A percentile compares a stretch with the other conserved stretches of the same genome.
These are phyloP conservation scores for Arctostaphylos glauca DNA, from an alignment of 148 eudicot genomes.

Conservation along the genomic window DNA sequence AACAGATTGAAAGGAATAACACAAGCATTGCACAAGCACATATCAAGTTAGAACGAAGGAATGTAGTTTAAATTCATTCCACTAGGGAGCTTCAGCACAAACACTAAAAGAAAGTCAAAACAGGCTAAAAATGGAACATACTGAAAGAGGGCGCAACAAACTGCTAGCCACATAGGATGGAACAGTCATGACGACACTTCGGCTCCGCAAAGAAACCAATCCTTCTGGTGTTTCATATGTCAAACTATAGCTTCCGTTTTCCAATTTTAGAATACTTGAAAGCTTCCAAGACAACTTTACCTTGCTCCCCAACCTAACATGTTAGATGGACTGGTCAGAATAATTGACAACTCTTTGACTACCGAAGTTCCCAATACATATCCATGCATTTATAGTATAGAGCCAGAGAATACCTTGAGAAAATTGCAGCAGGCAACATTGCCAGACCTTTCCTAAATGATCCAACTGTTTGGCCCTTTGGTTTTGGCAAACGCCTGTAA, in stretches of 20 bases:
- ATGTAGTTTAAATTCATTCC: neutral
- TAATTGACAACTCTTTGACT: neutral
- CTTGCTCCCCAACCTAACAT: slow-evolving; percentile 64
- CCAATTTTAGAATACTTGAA: slow-evolving; percentile 39
- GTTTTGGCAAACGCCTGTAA: slow-evolving; percentile 74
- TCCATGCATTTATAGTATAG: neutral
- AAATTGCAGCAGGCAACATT: slow-evolving; percentile 75
- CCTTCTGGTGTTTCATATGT: slow-evolving; percentile 78
- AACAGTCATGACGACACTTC: slow-evolving; percentile 71
- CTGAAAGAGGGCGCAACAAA: slow-evolving; percentile 71
- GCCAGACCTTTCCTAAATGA: slow-evolving; percentile 74
- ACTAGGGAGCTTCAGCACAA: neutral
- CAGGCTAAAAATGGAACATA: slow-evolving; percentile 30
- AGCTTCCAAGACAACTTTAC: slow-evolving; percentile 82
- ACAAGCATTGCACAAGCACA: neutral
- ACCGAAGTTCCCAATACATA: neutral
- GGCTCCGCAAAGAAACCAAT: slow-evolving; percentile 45
- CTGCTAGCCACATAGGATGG: slow-evolving; percentile 70
- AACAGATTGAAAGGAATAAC: neutral
- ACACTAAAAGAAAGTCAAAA: neutral
- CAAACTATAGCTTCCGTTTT: slow-evolving; percentile 56
- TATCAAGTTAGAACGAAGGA: neutral
- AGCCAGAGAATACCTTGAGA: slow-evolving; percentile 46
- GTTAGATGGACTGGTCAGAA: neutral
- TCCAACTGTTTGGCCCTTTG: slow-evolving; percentile 91